Base-by-base conservation (phyloP, 441 rosid genomes). In the Melastoma candidum region DNA sequence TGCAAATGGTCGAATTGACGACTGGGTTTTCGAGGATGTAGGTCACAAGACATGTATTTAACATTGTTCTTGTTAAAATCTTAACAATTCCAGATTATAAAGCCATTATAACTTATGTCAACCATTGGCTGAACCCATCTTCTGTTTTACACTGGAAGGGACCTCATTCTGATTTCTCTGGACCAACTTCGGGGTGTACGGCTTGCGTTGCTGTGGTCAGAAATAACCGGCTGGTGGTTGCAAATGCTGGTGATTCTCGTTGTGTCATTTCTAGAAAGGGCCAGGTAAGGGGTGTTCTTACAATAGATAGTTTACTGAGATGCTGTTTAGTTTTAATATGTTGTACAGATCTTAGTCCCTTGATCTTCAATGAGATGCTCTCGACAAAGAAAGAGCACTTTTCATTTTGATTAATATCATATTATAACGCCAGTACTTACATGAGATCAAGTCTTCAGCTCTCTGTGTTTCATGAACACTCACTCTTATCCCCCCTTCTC, bases 191-290 rank as follows among this genome's bases (percentile, higher is more conserved):
- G 63, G 97, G 97, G 61, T 58, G 93, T 71, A 89, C 97, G 13
- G 95, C 95, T 41, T 89, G 97, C 47, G 90, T 85, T 57, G 93
- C 93, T 46, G 64, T 85, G 50, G 76, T 89, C 45, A 56, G 69
- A 66, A 69, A 82, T 54, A 82, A 72, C 64, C 89, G 79, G 63
- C 80, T 89, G 36, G 43, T 77, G 63, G 90, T 84, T 54, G 93
- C 93, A 58, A 89, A 89, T 79, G 97, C 93, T 45, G 95, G 95
- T 46, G 97, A 89, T 72, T 89, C 97, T 58, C 88, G 97, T 45
- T 85, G 95, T 49, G 90, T 89, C 55, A 64, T 89, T 69, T 85
- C 86, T 32, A 72, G 90, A 71, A 85, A 82, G 71, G 93, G 93
- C 48, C 93, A 79, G 95, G 97, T 90, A 83, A 49, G 8, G 7